phyloP scores from a whole-genome alignment of 2,329 filamentous ascomycete species.

The Sporothrix globosa region DNA sequence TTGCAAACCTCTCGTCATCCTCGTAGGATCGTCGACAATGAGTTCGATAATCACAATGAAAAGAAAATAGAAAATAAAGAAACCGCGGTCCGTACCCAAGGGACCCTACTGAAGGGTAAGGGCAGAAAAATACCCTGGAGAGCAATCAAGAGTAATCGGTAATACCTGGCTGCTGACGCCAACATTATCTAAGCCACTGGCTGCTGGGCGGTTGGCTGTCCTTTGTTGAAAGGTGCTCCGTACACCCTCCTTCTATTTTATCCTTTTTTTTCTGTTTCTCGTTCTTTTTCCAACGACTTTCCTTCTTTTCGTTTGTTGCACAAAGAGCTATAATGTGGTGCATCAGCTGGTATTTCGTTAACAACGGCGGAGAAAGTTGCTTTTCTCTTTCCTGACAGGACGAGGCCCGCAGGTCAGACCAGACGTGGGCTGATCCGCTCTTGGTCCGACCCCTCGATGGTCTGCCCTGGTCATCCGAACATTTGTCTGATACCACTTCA shows the following conservation, averaged over 20 bases:
- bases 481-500: slow-evolving; percentile 8
- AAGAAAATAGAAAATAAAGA: background rate
- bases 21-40: slow-evolving; percentile 19
- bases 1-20: background rate
- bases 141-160: background rate
- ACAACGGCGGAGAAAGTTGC: background rate
- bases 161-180: slow-evolving; percentile 3
- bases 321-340: background rate
- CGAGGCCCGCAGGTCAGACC: background rate
- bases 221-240: background rate
- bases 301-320: slow-evolving; percentile 7
- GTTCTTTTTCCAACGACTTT: background rate
- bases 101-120: too few relatives aligned
- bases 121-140: too few relatives aligned
- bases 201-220: background rate
- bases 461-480: slow-evolving; percentile 26
- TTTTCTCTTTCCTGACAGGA: background rate
- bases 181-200: slow-evolving; percentile 7
- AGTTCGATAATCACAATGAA: background rate
- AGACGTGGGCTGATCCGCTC: background rate
- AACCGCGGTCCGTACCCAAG: too few relatives aligned
- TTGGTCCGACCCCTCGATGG: background rate
- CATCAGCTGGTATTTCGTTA: background rate
- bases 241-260: background rate
- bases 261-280: background rate